Base-by-base conservation (phyloP, 1,284 basidiomycete species). In the Xanthoconium separans region DNA sequence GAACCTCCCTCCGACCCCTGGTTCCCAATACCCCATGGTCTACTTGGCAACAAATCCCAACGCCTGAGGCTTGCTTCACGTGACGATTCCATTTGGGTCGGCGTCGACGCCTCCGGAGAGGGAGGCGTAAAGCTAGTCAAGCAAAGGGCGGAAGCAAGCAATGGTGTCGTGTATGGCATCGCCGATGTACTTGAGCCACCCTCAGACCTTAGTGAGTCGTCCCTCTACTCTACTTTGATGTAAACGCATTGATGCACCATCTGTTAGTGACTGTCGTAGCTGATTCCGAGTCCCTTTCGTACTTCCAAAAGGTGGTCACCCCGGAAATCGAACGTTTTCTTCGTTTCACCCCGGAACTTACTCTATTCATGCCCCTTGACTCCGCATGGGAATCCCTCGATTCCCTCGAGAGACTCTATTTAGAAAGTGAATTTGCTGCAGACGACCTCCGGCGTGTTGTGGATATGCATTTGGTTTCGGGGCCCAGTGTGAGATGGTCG, bases 351-450 rank as follows among this genome's bases (percentile, higher is more conserved):
- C 75, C 91, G 0, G 86, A 90, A 63, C 74, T 97, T 33, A 98
- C 96, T 0, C 64, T 99, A 36, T 99, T 99, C 70, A 80, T 97
- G 2, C 96, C 97, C 0, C 78, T 88, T 15, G 83, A 97, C 65
- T 74, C 81, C 24, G 95, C 97, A 11, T 98, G 86, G 83, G 75
- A 79, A 44, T 71, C 64, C 37, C 73, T 88, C 55, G 81, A 83
- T 64, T 75, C 76, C 22, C 80, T 91, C 50, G 92, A 95, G 66
- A 81, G 84, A 47, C 71, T 89, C 7, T 98, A 96, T 70, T 78
- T 98, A 24, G 89, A 94, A 70, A 93, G 91, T 60, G 83, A 83
- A 53, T 95, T 87, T 63, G 91, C 93, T 0, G 77, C 81, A 11
- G 84, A 89, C 61, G 95, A 96, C 62, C 76, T 95, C 12, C 74